Conservation (phyloP, 2,329 filamentous ascomycete species). For the Stenocarpella maydis region DNA sequence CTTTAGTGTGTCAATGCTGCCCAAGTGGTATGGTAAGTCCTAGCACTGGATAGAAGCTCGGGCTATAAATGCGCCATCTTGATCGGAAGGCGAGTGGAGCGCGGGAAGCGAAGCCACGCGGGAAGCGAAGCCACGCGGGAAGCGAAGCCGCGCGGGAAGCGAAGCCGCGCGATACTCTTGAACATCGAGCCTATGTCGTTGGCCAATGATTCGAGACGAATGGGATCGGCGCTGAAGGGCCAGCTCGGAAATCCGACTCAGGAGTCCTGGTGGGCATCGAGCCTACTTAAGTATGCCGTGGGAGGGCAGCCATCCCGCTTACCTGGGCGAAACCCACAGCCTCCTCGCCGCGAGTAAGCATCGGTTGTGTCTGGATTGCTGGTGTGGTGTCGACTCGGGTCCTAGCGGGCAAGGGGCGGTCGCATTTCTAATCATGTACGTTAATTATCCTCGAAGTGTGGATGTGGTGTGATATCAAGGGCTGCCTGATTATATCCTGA, state of each 20-base stretch:
- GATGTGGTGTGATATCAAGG: not conserved
- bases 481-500: not conserved
- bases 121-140: conserved; percentile 13
- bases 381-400: not conserved
- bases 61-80: not conserved
- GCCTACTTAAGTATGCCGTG: not conserved
- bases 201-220: too few relatives aligned
- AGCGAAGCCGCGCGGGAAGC: too few relatives aligned
- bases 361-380: not conserved
- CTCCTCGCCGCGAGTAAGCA: not conserved
- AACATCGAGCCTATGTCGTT: too few relatives aligned
- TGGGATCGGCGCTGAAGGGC: too few relatives aligned
- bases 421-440: not conserved
- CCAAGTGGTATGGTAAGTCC: not conserved
- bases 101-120: conserved; percentile 11
- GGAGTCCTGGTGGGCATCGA: conserved; percentile 5
- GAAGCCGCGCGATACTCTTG: too few relatives aligned
- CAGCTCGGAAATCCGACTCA: conserved; percentile 18
- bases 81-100: not conserved
- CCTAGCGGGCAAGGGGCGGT: not conserved
- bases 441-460: not conserved
- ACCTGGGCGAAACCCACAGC: not conserved
- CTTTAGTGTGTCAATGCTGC: not conserved
- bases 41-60: not conserved
- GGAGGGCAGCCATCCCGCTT: not conserved